Evolutionary conservation across 345 rosid species (phyloP), one percentile per base, ranked within the genome.

Genomic region (Citrus australasica): DNA sequence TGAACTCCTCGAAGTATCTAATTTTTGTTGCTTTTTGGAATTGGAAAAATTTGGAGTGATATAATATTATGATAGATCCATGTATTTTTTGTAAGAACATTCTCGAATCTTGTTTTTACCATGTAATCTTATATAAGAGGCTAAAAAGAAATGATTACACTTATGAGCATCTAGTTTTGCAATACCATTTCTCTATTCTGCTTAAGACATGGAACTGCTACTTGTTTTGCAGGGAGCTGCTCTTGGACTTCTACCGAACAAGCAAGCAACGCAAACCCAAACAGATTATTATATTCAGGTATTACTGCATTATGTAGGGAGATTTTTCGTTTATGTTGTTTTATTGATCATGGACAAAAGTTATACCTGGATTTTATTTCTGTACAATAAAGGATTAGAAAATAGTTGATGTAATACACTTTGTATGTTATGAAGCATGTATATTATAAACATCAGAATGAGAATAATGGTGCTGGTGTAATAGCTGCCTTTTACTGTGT

Each of bases 271-370:
- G 71, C 25, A 95, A 93, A 87, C 98, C 98, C 28, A 85, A 82
- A 64, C 97, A 91, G 80, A 92, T 95, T 71, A 89, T 95, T 67
- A 78, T 93, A 59, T 95, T 95, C 90, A 92, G 98, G 98, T 92
- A 84, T 73, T 74, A 13, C 62, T 71, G 27, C 67, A 28, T 55
- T 60, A 37, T 68, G 2, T 9, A n/a, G n/a, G 51, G n/a, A 28
- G 27, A 61, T 55, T 61, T 61, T n/a, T 69, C 5, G 9, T 2
- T 71, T 78, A 6, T 6, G 24, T 68, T 3, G 21, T 69, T 65
- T 38, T 5, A 48, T 46, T 13, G 66, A 62, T 40, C n/a, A 24
- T 40, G 40, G 27, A n/a, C 10, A 73, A 72, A 73, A 42, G 4
- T 51, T 16, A 17, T 53, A 53, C 7, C 21, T 17, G 60, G 32